phyloP scores from a whole-genome alignment of 495 filamentous ascomycete genomes.

The Tuber borchii region DNA sequence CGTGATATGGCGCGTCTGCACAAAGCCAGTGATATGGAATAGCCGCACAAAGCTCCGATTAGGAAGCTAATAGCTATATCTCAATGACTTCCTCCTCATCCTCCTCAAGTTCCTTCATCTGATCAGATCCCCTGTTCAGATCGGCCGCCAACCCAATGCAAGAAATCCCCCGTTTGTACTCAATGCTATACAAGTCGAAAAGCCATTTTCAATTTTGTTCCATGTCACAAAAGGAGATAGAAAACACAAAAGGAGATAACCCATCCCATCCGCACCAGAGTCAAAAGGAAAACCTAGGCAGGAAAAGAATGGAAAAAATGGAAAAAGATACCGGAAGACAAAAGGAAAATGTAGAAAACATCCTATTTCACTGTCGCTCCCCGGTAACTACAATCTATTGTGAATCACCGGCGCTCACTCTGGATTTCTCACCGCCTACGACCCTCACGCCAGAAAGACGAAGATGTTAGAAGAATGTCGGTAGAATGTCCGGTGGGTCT shows the following conservation, averaged over 20 bases:
- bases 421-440: too few species aligned
- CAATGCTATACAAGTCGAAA: background rate
- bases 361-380: conserved; percentile 19
- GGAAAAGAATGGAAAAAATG: background rate
- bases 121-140: background rate
- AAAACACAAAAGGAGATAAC: conserved; percentile 1
- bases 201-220: background rate
- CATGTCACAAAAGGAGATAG: background rate
- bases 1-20: too few species aligned
- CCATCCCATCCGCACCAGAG: background rate
- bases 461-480: too few species aligned
- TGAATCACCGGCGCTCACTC: too few species aligned
- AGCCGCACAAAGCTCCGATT: too few species aligned
- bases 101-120: too few species aligned
- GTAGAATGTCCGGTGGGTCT: too few species aligned
- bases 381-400: conserved; percentile 26
- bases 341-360: background rate
- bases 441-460: too few species aligned
- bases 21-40: too few species aligned
- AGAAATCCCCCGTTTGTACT: background rate
- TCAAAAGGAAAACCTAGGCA: background rate
- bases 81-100: background rate
- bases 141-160: background rate
- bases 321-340: background rate
- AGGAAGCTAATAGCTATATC: too few species aligned